Conservation (phyloP, 2,329 filamentous ascomycete species). For the Trichoderma breve region DNA sequence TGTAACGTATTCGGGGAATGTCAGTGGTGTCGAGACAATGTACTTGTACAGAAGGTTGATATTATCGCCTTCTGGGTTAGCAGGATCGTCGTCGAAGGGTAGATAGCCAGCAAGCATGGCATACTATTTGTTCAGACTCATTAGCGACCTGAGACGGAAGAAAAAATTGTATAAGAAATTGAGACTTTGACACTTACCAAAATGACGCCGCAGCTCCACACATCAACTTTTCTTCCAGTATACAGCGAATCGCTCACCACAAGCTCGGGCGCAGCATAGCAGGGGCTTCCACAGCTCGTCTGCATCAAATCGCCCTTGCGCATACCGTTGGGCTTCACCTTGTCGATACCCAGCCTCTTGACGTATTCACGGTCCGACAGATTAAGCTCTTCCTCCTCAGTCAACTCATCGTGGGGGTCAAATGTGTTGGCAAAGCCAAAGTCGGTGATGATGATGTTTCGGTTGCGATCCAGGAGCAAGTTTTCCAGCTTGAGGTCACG, state of each 20-base stretch:
- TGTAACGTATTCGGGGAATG: conserved; percentile 98
- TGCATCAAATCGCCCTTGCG: conserved; percentile 96
- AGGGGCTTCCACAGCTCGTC: conserved; percentile 96
- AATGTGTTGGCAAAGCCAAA: conserved; percentile 99
- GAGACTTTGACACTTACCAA: conserved; percentile 63
- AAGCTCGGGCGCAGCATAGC: conserved; percentile 93
- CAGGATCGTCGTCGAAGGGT: conserved; percentile 96
- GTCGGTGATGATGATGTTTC: conserved; percentile 99
- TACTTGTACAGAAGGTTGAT: conserved; percentile 99
- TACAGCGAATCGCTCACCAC: conserved; percentile 97
- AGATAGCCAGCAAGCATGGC: conserved; percentile 98
- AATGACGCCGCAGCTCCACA: conserved; percentile 99
- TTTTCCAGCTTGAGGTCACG: conserved; percentile 97
- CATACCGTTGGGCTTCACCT: conserved; percentile 68
- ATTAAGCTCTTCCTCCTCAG: conserved; percentile 85
- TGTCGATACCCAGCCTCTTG: conserved; percentile 81
- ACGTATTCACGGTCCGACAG: conserved; percentile 85
- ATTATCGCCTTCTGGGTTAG: conserved; percentile 97
- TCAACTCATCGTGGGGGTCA: conserved; percentile 80
- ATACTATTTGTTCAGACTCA: conserved; percentile 59
- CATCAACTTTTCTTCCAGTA: conserved; percentile 95
- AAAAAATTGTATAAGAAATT: background rate
- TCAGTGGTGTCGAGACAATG: conserved; percentile 93
- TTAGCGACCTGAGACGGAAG: background rate
- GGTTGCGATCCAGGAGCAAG: conserved; percentile 87